Base-by-base conservation (phyloP, 345 rosid genomes). In the Arabidopsis thaliana region DNA sequence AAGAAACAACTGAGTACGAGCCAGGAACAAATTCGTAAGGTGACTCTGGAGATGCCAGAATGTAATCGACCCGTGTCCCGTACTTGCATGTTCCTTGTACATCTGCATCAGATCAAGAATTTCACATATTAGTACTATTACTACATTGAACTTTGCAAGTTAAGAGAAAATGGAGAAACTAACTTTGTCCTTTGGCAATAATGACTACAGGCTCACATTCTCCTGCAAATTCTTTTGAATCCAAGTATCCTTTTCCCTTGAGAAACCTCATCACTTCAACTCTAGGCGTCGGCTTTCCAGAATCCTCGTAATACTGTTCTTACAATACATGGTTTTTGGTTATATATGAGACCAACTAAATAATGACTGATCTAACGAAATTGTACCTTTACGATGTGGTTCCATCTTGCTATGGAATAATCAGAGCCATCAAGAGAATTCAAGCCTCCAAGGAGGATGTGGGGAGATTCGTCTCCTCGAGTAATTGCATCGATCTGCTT, bases 1-100 rank as follows among this genome's bases (percentile, higher is more conserved):
- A 91, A 48, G 96, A 91, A 30, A 91, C 59, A 36, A 90, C 98
- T 0, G 96, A 87, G 78, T 93, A 93, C 1, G 96, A 87, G 6
- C 89, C 89, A 0, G 95, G 96, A 49, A 94, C 86, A 48, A 91
- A 88, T 72, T 79, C 79, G 73, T 79, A 91, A 0, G 88, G 83
- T 3, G 87, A 83, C 24, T 82, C 79, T 23, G 86, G 87, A n/a
- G 97, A 87, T 68, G 92, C 84, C 44, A 85, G 70, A 24, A 90
- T 59, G 82, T 94, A 91, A 73, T 94, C 97, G 7, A 94, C 97
- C 0, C 99, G 74, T 2, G 98, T 94, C 44, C 96, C 98, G 0
- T 94, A 91, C 83, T 94, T 94, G 88, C 99, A 94, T 22, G 99
- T 91, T 59, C 99, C 97, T 67, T 94, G 99, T 45, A 94, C 97